phyloP scores from a whole-genome alignment of 352 stramenopile genomes.

The Pythium aphanidermatum region DNA sequence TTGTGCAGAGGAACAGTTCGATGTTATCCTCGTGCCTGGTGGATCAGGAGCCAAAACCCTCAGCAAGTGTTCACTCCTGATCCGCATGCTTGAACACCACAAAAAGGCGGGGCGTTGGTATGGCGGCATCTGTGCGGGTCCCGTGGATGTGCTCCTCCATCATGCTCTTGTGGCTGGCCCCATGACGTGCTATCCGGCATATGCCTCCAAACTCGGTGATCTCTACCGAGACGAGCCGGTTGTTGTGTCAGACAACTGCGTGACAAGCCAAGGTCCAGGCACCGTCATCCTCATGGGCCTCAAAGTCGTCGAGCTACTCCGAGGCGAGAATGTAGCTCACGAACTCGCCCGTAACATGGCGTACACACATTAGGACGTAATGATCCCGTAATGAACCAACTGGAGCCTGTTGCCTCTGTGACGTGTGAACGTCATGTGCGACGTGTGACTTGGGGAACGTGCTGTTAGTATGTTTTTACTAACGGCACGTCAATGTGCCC shows the following conservation, averaged over 20 bases:
- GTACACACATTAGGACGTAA: background rate
- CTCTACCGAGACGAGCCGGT: constrained; percentile 46
- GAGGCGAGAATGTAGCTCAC: constrained; percentile 27
- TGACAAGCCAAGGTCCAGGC: constrained; percentile 56
- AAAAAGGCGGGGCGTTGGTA: constrained; percentile 41
- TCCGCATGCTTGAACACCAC: constrained; percentile 43
- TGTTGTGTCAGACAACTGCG: constrained; percentile 52
- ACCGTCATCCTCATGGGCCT: constrained; percentile 53
- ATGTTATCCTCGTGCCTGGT: constrained; percentile 62
- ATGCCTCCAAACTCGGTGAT: constrained; percentile 31
- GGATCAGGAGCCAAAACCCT: constrained; percentile 46
- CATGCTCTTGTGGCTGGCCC: constrained; percentile 34
- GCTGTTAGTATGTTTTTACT: too few species aligned
- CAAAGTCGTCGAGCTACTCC: constrained; percentile 51
- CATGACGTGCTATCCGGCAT: constrained; percentile 36
- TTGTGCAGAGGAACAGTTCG: constrained; percentile 48
- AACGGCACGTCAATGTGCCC: too few species aligned
- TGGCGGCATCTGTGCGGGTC: constrained; percentile 44
- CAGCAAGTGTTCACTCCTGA: constrained; percentile 32
- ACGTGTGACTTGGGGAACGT: too few species aligned
- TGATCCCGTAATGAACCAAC: background rate
- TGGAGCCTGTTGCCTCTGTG: too few species aligned
- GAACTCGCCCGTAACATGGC: constrained; percentile 14
- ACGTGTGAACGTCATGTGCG: too few species aligned
- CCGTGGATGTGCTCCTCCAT: constrained; percentile 46